These are phyloP conservation scores for Themeda triandra DNA, from an alignment of 176 grass and related monocot genomes.

Conservation along the genomic window DNA sequence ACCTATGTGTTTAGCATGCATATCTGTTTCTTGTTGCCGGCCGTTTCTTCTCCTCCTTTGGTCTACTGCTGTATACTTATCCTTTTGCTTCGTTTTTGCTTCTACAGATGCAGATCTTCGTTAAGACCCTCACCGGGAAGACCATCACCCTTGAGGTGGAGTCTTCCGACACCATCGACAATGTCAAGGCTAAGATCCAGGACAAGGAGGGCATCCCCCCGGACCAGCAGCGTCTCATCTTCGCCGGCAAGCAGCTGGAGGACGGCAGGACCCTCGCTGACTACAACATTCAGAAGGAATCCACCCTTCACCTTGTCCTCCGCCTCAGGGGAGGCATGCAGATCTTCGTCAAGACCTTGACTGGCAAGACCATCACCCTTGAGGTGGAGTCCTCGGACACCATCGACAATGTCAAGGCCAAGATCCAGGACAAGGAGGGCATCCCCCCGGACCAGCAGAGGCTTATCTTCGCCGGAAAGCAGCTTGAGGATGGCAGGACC, in stretches of 20 bases:
- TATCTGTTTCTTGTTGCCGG: background rate
- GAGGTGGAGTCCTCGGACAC: conserved; percentile 48
- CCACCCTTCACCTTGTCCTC: conserved; percentile 54
- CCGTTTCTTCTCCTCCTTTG: too few relatives aligned
- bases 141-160: conserved; percentile 46
- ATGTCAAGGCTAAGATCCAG: conserved; percentile 23
- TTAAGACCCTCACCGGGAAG: background rate
- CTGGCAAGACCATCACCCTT: conserved; percentile 49
- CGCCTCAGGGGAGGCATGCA: conserved; percentile 63
- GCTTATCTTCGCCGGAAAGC: conserved; percentile 67
- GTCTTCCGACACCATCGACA: conserved; percentile 35
- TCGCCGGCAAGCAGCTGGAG: conserved; percentile 58
- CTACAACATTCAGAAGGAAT: conserved; percentile 78
- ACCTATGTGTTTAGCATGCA: background rate
- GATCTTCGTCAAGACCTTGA: conserved; percentile 58
- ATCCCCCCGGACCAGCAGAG: conserved; percentile 73
- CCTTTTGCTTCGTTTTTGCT: background rate
- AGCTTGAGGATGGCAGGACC: conserved; percentile 56
- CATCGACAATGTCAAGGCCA: conserved; percentile 57
- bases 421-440: conserved; percentile 81
- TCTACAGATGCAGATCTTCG: conserved; percentile 43
- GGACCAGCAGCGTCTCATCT: conserved; percentile 60
- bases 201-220: conserved; percentile 74
- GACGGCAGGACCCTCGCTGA: conserved; percentile 55
- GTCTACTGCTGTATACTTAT: background rate